phyloP scores from a whole-genome alignment of 2,329 filamentous ascomycete genomes.

The Claviceps quebecensis region DNA sequence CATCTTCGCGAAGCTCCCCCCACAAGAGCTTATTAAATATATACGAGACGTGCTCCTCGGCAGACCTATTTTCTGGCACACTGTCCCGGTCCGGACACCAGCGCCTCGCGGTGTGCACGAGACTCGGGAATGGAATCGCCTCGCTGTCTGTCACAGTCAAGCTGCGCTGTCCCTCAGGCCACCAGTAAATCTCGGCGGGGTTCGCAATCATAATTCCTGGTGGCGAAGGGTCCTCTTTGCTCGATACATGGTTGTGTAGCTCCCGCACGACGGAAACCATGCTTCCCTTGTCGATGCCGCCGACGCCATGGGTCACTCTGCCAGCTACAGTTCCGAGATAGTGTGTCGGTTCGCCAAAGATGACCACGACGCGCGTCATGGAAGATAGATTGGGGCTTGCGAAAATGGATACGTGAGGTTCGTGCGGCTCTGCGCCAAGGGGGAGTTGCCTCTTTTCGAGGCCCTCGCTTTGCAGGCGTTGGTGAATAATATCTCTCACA shows the following conservation, averaged over 20 bases:
- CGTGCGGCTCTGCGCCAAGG: slow-evolving; percentile 26
- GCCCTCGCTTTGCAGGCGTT: slow-evolving; percentile 47
- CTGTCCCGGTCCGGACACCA: slow-evolving; percentile 43
- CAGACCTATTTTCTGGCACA: slow-evolving; percentile 43
- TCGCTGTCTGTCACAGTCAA: slow-evolving; percentile 46
- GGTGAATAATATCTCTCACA: slow-evolving; percentile 42
- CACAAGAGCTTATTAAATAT: slow-evolving; percentile 52
- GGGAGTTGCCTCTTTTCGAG: slow-evolving; percentile 51
- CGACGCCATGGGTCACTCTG: slow-evolving; percentile 46
- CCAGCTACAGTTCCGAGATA: slow-evolving; percentile 65
- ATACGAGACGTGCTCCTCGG: slow-evolving; percentile 47
- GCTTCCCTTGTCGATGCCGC: slow-evolving; percentile 58
- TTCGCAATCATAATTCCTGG: slow-evolving; percentile 65
- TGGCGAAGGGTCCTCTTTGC: slow-evolving; percentile 17
- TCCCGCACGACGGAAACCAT: slow-evolving; percentile 46
- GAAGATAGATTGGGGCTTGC: neutral
- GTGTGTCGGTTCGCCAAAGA: slow-evolving; percentile 59
- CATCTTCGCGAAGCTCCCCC: slow-evolving; percentile 29
- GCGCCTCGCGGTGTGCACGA: slow-evolving; percentile 41
- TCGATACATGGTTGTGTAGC: slow-evolving; percentile 24
- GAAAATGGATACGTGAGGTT: slow-evolving; percentile 58
- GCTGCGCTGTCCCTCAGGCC: slow-evolving; percentile 44
- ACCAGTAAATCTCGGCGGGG: slow-evolving; percentile 64
- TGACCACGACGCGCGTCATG: slow-evolving; percentile 44
- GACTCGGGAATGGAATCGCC: slow-evolving; percentile 45